A percentile compares a stretch with the other conserved stretches of the same genome.
phyloP scores from a whole-genome alignment of 257 asterid species.

The Fraxinus quadrangulata region DNA sequence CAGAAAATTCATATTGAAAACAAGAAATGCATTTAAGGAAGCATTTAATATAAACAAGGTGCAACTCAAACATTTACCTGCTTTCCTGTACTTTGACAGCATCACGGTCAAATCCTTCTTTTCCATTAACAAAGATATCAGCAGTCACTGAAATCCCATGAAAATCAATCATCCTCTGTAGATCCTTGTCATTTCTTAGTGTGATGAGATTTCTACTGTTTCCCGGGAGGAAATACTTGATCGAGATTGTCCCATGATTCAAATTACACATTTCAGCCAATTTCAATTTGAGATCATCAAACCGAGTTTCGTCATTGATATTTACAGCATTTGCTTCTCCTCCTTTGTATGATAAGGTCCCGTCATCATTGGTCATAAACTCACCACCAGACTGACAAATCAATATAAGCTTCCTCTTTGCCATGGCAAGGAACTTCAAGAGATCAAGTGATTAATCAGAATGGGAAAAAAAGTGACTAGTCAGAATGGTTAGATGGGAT shows the following conservation, averaged over 20 bases:
- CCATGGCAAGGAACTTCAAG: slow-evolving; percentile 66
- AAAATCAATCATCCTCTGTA: slow-evolving; percentile 78
- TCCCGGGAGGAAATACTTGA: slow-evolving; percentile 92
- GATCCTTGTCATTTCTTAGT: slow-evolving; percentile 72
- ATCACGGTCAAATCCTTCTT: slow-evolving; percentile 68
- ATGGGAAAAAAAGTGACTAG: slow-evolving; percentile 11
- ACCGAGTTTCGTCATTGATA: slow-evolving; percentile 60
- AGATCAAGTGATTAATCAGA: slow-evolving; percentile 29
- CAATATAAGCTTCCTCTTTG: slow-evolving; percentile 82
- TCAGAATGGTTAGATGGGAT: slow-evolving; percentile 4
- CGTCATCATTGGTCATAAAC: slow-evolving; percentile 64
- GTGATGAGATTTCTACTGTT: slow-evolving; percentile 79
- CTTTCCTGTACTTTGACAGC: slow-evolving; percentile 36
- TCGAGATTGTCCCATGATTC: slow-evolving; percentile 60
- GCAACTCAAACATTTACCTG: slow-evolving; percentile 48
- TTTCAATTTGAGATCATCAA: slow-evolving; percentile 69
- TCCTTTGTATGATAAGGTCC: slow-evolving; percentile 69
- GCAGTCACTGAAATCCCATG: slow-evolving; percentile 85
- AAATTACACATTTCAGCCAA: slow-evolving; percentile 77
- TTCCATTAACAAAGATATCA: slow-evolving; percentile 70
- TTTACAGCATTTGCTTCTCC: slow-evolving; percentile 89
- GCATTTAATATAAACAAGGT: slow-evolving; percentile 17
- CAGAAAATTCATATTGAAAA: slow-evolving; percentile 15
- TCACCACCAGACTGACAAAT: slow-evolving; percentile 89
- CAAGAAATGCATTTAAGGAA: not conserved